Conservation (phyloP, 1,284 basidiomycete genomes). For the Mycosarcoma mackinlayi region DNA sequence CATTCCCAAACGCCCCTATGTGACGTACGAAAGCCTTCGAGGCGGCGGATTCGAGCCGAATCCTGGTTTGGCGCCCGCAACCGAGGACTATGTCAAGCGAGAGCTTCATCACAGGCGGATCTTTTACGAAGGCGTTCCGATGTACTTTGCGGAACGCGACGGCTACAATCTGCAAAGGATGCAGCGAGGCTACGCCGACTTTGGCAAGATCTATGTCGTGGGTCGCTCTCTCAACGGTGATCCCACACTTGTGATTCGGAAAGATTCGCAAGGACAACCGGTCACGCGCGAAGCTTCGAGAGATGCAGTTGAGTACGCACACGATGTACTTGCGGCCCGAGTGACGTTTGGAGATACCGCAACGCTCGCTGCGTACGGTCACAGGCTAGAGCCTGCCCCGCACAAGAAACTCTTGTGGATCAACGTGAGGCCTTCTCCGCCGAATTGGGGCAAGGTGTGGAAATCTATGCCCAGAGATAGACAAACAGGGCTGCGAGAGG, state of each 20-base stretch:
- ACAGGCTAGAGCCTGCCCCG: background rate
- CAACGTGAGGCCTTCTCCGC: conserved; percentile 1
- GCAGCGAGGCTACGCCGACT: conserved; percentile 15
- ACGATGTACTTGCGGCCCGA: background rate
- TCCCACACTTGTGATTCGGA: background rate
- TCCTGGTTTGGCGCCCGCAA: background rate
- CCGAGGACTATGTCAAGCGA: background rate
- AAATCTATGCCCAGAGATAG: background rate
- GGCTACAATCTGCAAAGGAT: conserved; percentile 5
- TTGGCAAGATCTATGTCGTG: conserved; percentile 1
- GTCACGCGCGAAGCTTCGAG: background rate
- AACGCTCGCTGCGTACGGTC: conserved; percentile 9
- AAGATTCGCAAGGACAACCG: background rate
- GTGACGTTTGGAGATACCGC: conserved; percentile 12
- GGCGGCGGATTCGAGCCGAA: background rate
- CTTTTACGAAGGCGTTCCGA: background rate
- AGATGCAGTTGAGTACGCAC: background rate
- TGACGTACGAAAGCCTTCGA: background rate
- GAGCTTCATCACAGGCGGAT: background rate
- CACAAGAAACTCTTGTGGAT: background rate
- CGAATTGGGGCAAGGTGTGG: background rate
- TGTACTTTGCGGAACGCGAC: background rate
- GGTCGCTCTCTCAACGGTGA: background rate
- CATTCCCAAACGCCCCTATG: background rate
- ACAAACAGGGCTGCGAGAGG: background rate